Evolutionary conservation across 768 basidiomycete genomes (phyloP), one percentile per base, ranked within the genome.

Genomic region (Psilocybe azurescens): DNA sequence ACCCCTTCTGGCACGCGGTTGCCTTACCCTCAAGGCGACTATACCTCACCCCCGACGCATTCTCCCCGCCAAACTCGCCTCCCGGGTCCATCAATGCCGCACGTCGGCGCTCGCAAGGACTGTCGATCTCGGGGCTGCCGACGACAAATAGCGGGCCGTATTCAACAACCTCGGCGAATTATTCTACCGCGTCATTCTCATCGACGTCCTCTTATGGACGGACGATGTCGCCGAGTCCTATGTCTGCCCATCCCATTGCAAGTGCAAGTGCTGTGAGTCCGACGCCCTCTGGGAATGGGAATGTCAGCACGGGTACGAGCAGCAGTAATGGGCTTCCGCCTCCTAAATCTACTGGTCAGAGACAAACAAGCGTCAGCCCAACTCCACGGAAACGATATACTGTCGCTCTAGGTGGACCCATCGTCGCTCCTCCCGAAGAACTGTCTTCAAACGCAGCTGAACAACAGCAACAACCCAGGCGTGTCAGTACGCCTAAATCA

Each of bases 331-430:
- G 70, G 16, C 77, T 85, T 3, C 84, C 85, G 0, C 71, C 81
- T 1, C 85, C 82, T 1, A 82, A 75, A 36, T 62, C 64, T 8
- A 65, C 72, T 18, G 67, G 71, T 5, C 73, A 78, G 48, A 78
- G 87, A 18, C 82, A 81, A 14, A 77, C 80, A 4, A 89, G 87
- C 67, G 81, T 88, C 57, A 87, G 87, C 59, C 86, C 89, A 1
- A 92, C 90, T 3, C 91, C 93, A 1, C 78, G 93, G 62, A 95
- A 95, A 69, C 82, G 93, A 41, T 94, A 95, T 70, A 94, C 93
- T 0, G 93, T 94, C 33, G 93, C 93, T 0, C 81, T 95, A 0
- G 92, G 91, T 9, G 89, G 85, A 2, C 89, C 91, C 0, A 86
- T 92, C 61, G 82, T 86, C 64, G 56, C 67, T 13, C 64, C 69